Evolutionary conservation across 768 basidiomycete species (phyloP).

Genomic region (Tulasnella calospora): DNA sequence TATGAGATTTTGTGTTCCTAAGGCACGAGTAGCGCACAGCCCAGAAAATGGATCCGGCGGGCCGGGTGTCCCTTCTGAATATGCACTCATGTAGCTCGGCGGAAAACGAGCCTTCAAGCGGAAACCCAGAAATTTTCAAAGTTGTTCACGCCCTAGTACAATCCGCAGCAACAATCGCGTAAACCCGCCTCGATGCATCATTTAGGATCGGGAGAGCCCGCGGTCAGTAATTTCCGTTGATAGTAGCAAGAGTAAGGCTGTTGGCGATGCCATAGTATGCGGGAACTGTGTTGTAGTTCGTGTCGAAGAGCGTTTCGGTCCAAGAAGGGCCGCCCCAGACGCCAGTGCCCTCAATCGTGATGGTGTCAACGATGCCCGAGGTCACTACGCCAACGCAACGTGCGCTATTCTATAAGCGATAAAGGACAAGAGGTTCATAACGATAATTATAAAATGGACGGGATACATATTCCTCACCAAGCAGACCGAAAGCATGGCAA

Average conservation of each 20-base stretch:
- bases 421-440: no score
- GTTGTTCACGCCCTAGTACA: not conserved
- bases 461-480: slow-evolving; percentile 35
- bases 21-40: not conserved
- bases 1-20: not conserved
- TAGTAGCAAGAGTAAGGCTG: not conserved
- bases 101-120: not conserved
- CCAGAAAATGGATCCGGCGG: not conserved
- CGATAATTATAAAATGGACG: not conserved
- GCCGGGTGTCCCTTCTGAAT: not conserved
- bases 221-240: not conserved
- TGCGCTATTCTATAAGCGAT: not conserved
- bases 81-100: not conserved
- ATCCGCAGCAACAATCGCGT: not conserved
- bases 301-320: slow-evolving; percentile 10
- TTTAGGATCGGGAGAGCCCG: not conserved
- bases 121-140: not conserved
- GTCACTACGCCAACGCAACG: slow-evolving; percentile 31
- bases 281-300: not conserved
- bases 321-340: slow-evolving; percentile 33
- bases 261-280: slow-evolving; percentile 15
- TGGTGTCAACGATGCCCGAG: slow-evolving; percentile 41
- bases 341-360: slow-evolving; percentile 40
- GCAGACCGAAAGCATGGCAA: slow-evolving; percentile 52
- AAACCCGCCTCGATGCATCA: no score